These are phyloP conservation scores for Pseudophaeomoniella oleicola DNA, from an alignment of 2,329 filamentous ascomycete species.

Conservation along the genomic window DNA sequence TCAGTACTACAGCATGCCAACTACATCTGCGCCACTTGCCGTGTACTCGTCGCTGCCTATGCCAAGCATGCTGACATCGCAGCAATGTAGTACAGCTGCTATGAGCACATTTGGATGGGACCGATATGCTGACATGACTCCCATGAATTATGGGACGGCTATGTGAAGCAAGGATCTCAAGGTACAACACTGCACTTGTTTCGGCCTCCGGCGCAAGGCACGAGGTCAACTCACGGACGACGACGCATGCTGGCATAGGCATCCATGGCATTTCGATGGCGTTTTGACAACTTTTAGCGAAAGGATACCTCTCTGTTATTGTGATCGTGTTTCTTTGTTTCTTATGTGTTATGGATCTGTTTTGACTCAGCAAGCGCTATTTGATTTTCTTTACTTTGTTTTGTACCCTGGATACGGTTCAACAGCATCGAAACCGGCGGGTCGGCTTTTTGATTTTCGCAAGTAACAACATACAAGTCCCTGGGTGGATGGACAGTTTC, in stretches of 20 bases:
- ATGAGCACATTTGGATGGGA: slow-evolving; percentile 78
- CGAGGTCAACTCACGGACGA: slow-evolving; percentile 19
- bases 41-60: slow-evolving; percentile 53
- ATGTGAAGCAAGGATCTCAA: slow-evolving; percentile 57
- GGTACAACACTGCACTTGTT: slow-evolving; percentile 32
- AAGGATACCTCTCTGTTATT: slow-evolving; percentile 28
- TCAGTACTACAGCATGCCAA: slow-evolving; percentile 64
- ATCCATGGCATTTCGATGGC: slow-evolving; percentile 39
- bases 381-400: slow-evolving; percentile 12
- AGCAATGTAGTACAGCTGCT: slow-evolving; percentile 66
- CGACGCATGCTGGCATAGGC: slow-evolving; percentile 24
- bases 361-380: slow-evolving; percentile 34
- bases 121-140: slow-evolving; percentile 65
- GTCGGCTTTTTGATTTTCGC: slow-evolving; percentile 28
- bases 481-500: slow-evolving; percentile 20
- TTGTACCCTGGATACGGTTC: slow-evolving; percentile 10
- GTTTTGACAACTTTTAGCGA: slow-evolving; percentile 33
- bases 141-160: slow-evolving; percentile 51
- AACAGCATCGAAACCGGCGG: slow-evolving; percentile 33
- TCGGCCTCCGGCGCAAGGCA: slow-evolving; percentile 15
- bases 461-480: slow-evolving; percentile 11
- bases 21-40: slow-evolving; percentile 35
- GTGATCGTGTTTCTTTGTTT: slow-evolving; percentile 22
- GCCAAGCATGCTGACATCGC: slow-evolving; percentile 72
- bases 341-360: slow-evolving; percentile 25